phyloP scores from a whole-genome alignment of 2,329 filamentous ascomycete genomes.

The Kalmusia sp. region DNA sequence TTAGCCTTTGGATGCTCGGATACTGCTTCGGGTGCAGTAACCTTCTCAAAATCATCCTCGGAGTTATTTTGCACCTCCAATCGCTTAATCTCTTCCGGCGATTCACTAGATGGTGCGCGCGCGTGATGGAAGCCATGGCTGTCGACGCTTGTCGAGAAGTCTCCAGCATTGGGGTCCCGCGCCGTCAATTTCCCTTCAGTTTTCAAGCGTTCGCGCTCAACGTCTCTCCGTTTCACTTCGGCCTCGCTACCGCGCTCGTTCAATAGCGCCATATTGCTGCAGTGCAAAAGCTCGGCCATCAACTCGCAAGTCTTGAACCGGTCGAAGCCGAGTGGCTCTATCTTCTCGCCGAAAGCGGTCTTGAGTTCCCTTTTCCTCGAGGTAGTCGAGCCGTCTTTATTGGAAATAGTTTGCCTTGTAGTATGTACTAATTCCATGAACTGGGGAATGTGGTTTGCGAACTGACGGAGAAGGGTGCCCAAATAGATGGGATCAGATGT shows the following conservation, averaged over 20 bases:
- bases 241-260: conserved; percentile 92
- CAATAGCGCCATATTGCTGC: conserved; percentile 96
- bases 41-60: conserved; percentile 95
- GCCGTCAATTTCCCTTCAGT: conserved; percentile 76
- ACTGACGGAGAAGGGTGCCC: conserved; percentile 85
- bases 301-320: conserved; percentile 98
- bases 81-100: conserved; percentile 71
- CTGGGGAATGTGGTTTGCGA: conserved; percentile 88
- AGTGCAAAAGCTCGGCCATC: conserved; percentile 96
- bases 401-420: conserved; percentile 64
- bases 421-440: conserved; percentile 93
- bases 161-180: conserved; percentile 62
- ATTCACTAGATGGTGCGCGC: conserved; percentile 55
- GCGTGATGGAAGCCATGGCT: conserved; percentile 61
- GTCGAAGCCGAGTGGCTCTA: conserved; percentile 95
- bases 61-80: conserved; percentile 81
- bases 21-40: conserved; percentile 72
- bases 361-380: conserved; percentile 77
- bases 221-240: conserved; percentile 79
- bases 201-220: conserved; percentile 80
- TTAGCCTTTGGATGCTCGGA: conserved; percentile 65
- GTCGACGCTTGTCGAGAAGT: conserved; percentile 60
- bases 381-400: conserved; percentile 63
- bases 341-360: conserved; percentile 87
- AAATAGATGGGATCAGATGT: conserved; percentile 97